phyloP scores from a whole-genome alignment of 495 filamentous ascomycete species.

The Podospora appendiculata region DNA sequence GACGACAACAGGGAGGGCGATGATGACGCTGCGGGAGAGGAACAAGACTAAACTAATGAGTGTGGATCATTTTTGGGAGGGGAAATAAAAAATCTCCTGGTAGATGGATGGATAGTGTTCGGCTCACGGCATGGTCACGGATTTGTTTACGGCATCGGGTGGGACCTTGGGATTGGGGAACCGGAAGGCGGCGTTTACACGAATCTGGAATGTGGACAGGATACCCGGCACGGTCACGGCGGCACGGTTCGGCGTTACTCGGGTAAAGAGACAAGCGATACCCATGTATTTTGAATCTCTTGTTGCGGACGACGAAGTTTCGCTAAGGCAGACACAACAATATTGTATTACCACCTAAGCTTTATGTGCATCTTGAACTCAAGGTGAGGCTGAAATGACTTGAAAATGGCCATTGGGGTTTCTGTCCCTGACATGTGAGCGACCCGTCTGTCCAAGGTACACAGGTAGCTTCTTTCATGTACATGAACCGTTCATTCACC shows the following conservation, averaged over 20 bases:
- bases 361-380: too few species aligned
- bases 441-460: too few species aligned
- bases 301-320: background rate
- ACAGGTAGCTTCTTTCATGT: too few species aligned
- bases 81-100: too few species aligned
- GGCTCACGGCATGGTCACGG: too few species aligned
- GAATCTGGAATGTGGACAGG: background rate
- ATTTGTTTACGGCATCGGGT: too few species aligned
- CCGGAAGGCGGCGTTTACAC: background rate
- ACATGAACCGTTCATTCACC: too few species aligned
- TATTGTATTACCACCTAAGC: background rate
- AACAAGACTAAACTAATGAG: conserved; percentile 19
- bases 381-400: too few species aligned
- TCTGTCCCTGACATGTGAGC: too few species aligned
- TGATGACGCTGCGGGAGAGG: conserved; percentile 26
- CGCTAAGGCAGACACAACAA: background rate
- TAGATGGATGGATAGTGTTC: too few species aligned
- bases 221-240: background rate
- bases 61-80: background rate
- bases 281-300: background rate
- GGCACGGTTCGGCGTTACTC: background rate
- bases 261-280: background rate
- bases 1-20: conserved; percentile 47
- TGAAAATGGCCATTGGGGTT: too few species aligned
- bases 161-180: too few species aligned